A percentile compares a stretch with the other conserved stretches of the same genome.
These are phyloP conservation scores for Starmera amethionina DNA, from an alignment of 805 yeast species.

Conservation along the genomic window DNA sequence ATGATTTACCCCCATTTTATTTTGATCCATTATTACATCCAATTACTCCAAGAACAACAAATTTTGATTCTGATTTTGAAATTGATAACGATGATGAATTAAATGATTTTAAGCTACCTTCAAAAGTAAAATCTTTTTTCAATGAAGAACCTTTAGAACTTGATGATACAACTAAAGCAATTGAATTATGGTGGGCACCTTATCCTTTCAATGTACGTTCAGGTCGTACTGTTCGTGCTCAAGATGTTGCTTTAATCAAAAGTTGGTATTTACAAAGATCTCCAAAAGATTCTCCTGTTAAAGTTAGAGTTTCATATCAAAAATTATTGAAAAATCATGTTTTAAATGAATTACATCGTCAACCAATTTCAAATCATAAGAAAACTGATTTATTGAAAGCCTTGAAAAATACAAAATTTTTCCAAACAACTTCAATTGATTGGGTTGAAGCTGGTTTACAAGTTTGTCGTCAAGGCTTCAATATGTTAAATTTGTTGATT, in stretches of 20 bases:
- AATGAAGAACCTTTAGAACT: conserved; percentile 32
- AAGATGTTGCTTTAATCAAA: conserved; percentile 81
- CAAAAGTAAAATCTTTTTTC: conserved; percentile 42
- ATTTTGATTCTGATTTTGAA: conserved; percentile 12
- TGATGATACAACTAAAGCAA: conserved; percentile 42
- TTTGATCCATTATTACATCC: conserved; percentile 51
- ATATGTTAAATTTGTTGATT: conserved; percentile 81
- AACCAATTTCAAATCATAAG: conserved; percentile 30
- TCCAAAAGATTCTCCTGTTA: conserved; percentile 49
- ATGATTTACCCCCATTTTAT: conserved; percentile 43
- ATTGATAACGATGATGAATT: conserved; percentile 16
- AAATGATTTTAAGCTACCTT: conserved; percentile 32
- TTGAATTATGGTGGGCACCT: conserved; percentile 72
- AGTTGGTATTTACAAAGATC: conserved; percentile 73
- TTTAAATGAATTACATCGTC: conserved; percentile 55
- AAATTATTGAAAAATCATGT: conserved; percentile 73
- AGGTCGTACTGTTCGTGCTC: conserved; percentile 69
- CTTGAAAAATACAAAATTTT: conserved; percentile 72
- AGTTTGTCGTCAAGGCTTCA: conserved; percentile 86
- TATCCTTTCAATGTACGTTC: conserved; percentile 73
- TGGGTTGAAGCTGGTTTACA: conserved; percentile 99
- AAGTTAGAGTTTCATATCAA: conserved; percentile 82
- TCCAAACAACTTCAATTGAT: conserved; percentile 85
- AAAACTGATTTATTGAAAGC: conserved; percentile 54
- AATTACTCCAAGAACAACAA: conserved; percentile 27